These are phyloP conservation scores for Melampsora larici-populina DNA, from an alignment of 1,284 basidiomycete species.

Conservation along the genomic window DNA sequence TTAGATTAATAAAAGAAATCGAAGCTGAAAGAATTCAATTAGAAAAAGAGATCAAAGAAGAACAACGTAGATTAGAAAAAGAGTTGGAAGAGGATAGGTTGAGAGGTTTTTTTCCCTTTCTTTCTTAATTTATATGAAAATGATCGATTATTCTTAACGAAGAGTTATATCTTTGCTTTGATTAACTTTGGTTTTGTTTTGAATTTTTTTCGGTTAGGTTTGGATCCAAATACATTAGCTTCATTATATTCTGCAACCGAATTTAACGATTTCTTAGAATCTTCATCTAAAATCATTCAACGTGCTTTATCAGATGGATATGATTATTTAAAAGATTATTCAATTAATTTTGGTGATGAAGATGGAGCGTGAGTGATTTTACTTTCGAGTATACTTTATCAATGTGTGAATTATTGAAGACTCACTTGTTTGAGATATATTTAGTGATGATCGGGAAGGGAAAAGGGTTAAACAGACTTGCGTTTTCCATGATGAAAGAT, in stretches of 20 bases:
- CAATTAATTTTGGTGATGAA: constrained; percentile 60
- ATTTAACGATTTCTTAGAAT: constrained; percentile 88
- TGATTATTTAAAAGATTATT: constrained; percentile 95
- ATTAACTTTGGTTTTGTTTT: constrained; percentile 24
- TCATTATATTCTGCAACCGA: constrained; percentile 79
- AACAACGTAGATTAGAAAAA: constrained; percentile 65
- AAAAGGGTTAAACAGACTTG: constrained; percentile 81
- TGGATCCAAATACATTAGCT: constrained; percentile 76
- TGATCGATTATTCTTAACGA: too few relatives aligned
- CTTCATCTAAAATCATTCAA: constrained; percentile 91
- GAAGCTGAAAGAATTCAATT: constrained; percentile 54
- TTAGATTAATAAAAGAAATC: constrained; percentile 61
- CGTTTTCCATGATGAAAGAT: constrained; percentile 80
- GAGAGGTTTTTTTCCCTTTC: constrained; percentile 57
- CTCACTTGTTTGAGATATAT: not conserved
- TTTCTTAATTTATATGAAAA: not conserved
- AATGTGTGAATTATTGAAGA: not conserved
- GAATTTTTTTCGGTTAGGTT: constrained; percentile 58
- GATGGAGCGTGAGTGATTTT: constrained; percentile 60
- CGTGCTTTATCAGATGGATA: constrained; percentile 93
- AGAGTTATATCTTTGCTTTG: not conserved
- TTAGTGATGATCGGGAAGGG: constrained; percentile 81
- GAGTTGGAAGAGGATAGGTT: constrained; percentile 78
- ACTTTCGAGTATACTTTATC: constrained; percentile 61
- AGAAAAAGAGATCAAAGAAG: constrained; percentile 66